Evolutionary conservation across 129 eudicot genomes (phyloP), one percentile per base, ranked within the genome.

Genomic region (Artemisia argyi): DNA sequence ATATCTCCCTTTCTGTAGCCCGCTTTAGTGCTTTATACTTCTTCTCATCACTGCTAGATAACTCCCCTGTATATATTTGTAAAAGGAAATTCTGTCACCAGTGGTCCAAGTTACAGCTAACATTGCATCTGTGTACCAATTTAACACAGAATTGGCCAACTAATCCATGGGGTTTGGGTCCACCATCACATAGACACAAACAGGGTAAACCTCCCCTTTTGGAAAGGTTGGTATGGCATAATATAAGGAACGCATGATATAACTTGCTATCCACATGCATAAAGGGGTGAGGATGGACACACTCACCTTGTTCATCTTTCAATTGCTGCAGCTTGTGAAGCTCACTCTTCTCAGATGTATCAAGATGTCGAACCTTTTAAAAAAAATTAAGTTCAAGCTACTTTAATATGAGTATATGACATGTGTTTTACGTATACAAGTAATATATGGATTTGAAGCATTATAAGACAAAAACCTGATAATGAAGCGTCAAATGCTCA

Each of bases 291-390:
- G 46, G 46, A 39, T 39, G 46, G 46, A 39, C 46, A 39, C 46
- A 39, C 46, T 44, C 54, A 89, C 97, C 97, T 89, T 92, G 97
- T 76, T 92, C 97, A 75, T 92, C 97, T 87, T 92, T 92, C 80
- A 92, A 79, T 66, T 79, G 94, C 68, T 92, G 97, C 67, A 92
- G 86, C 89, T 92, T 92, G 91, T 92, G 91, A 67, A 92, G 96
- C 81, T 92, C 97, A 79, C 97, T 92, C 79, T 92, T 92, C 73
- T 92, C 97, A 35, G 97, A 92, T 15, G 96, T 88, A 66, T 92
- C 97, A 68, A 92, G 96, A 85, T 92, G 97, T 14, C 96, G 87
- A 75, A 92, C 97, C 97, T 92, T 81, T 64, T 61, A 58, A 50
- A 14, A 81, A 39, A 39, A 39, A 39, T 39, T 39, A 39, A 39